Evolutionary conservation across 108 stramenopile species (phyloP).

Genomic region (Cyclotella baltica): DNA sequence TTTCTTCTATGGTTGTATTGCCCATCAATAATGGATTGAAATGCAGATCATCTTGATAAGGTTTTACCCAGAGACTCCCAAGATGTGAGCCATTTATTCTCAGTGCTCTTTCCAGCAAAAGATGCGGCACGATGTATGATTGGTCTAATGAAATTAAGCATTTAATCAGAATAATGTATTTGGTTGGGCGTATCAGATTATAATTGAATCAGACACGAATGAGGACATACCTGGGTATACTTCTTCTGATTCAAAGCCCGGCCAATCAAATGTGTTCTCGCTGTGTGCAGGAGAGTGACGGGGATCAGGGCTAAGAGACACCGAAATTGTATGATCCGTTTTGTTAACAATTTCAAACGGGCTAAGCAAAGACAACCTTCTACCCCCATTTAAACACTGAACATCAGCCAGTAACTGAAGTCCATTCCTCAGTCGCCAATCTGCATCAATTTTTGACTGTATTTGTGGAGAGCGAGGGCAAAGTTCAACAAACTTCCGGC

Average conservation of each 20-base stretch:
- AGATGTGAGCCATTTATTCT: constrained; percentile 67
- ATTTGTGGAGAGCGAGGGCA: constrained; percentile 68
- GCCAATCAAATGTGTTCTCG: neutral
- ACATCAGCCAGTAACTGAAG: constrained; percentile 89
- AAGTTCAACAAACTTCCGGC: constrained; percentile 77
- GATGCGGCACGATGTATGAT: constrained; percentile 48
- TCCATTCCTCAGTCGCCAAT: constrained; percentile 87
- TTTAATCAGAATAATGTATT: neutral
- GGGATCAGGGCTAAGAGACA: constrained; percentile 80
- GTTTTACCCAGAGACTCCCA: constrained; percentile 80
- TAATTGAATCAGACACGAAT: neutral
- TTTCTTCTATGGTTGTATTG: neutral
- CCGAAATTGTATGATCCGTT: constrained; percentile 75
- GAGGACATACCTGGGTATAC: constrained; percentile 12
- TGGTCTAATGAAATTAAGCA: constrained; percentile 4
- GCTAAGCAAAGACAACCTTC: constrained; percentile 80
- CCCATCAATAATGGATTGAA: neutral
- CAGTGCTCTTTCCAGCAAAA: constrained; percentile 80
- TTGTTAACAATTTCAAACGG: constrained; percentile 88
- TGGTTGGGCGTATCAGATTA: neutral
- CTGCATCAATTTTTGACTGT: constrained; percentile 58
- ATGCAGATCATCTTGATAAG: constrained; percentile 17
- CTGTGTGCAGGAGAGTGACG: constrained; percentile 34
- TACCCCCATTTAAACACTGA: constrained; percentile 86
- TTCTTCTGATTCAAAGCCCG: constrained; percentile 24